Base-by-base conservation (phyloP, 768 basidiomycete genomes). In the Erythrobasidium yunnanense region DNA sequence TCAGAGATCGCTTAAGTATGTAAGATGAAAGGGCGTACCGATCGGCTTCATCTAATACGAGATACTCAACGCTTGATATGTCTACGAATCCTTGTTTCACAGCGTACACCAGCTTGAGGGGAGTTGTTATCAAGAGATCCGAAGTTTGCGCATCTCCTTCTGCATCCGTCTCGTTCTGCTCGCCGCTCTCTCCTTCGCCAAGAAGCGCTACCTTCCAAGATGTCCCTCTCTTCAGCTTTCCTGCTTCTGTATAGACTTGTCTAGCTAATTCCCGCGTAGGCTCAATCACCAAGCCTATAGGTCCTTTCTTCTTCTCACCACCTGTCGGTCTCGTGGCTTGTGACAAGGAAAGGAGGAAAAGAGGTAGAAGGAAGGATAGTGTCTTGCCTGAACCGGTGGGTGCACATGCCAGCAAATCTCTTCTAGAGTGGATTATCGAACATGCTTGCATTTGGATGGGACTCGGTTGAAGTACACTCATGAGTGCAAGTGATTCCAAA, bases 311-410 rank as follows among this genome's bases (percentile, higher is more conserved):
- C 23, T 13, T 57, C 46, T 18, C 46, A 51, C 27, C 55, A 32
- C 55, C 93, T 79, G 0, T 90, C 88, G 35, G 95, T 80, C 50
- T 93, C 58, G 17, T 50, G 57, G 23, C 11, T 35, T 50, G 30
- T 60, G 55, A n/a, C 77, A 4, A 90, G 77, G 18, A 78, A 11
- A 83, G 33, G 0, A 77, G 78, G 66, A 97, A 81, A 23, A 90
- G 80, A 0, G 95, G 92, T 17, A 95, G 77, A 15, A 95, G 80
- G 76, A 96, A 99, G 0, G 91, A 83, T 4, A 96, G 80, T 0
- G 95, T 99, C 79, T 99, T 99, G 67, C 95, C 95, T 8, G 89
- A 92, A 54, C 95, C 95, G 4, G 95, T 99, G 0, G 95, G 95
- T 0, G 95, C 95, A 20, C 97, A 87, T 29, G 92, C 93, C 57